These are phyloP conservation scores for Cordyceps fumosorosea DNA, from an alignment of 2,329 filamentous ascomycete species.

Conservation along the genomic window DNA sequence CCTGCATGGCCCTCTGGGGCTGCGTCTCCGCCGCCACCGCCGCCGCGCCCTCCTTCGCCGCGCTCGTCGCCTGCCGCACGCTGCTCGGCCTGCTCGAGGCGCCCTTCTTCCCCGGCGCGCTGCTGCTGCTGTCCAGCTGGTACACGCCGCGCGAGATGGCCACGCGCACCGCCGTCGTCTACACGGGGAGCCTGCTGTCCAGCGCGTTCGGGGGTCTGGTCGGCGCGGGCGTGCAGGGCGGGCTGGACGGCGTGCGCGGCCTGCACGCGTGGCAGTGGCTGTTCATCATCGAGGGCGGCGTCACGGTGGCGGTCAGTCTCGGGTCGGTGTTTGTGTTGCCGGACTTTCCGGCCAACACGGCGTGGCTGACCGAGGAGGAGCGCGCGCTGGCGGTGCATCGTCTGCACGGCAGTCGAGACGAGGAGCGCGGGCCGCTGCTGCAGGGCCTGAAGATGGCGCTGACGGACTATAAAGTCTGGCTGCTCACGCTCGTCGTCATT, in stretches of 20 bases:
- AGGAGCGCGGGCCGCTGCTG: conserved; percentile 35
- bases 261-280: conserved; percentile 59
- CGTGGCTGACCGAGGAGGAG: conserved; percentile 45
- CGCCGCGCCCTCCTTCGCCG: conserved; percentile 33
- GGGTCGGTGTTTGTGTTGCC: conserved; percentile 35
- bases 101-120: conserved; percentile 43
- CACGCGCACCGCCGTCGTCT: conserved; percentile 50
- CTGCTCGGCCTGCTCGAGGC: conserved; percentile 41
- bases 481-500: conserved; percentile 45
- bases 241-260: conserved; percentile 33
- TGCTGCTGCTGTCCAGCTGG: conserved; percentile 42
- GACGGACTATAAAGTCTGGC: conserved; percentile 52
- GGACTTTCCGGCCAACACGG: conserved; percentile 46
- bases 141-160: conserved; percentile 42
- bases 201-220: conserved; percentile 46
- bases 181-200: conserved; percentile 50
- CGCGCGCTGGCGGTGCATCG: conserved; percentile 46
- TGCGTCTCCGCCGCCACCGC: conserved; percentile 40
- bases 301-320: conserved; percentile 32
- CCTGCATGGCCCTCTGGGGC: conserved; percentile 37
- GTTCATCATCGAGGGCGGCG: conserved; percentile 47
- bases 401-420: conserved; percentile 40
- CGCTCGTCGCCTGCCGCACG: conserved; percentile 40
- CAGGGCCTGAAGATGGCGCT: conserved; percentile 50
- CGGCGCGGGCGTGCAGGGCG: conserved; percentile 41